Evolutionary conservation across 768 basidiomycete genomes (phyloP), one percentile per base, ranked within the genome.

Genomic region (Flagelloscypha sp.): DNA sequence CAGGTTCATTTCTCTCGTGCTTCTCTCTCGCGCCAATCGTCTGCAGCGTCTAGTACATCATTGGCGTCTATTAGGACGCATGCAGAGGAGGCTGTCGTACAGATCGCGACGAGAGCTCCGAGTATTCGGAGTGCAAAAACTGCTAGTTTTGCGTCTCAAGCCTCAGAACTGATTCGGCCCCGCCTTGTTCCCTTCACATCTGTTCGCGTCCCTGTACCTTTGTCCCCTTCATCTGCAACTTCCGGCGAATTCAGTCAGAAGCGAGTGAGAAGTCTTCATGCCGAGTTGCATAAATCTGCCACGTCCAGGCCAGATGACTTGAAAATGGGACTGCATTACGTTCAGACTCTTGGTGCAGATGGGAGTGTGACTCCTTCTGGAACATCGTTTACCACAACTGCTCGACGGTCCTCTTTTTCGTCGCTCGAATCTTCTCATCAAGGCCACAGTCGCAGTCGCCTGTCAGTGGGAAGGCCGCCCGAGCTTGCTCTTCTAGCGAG

Each of bases 161-260:
- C 49, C 7, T 45, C 44, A 10, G 49, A n/a, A n/a, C n/a, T 45
- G 24, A 50, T 62, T 10, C 68, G 71, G 10, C 79, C 82, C 22
- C 71, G 79, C 21, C 55, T 85, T 20, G 79, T 84, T 22, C 82
- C 78, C 18, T 84, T 86, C 50, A 82, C 76, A 6, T 73, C 72
- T 42, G 67, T 69, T 13, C 74, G 78, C 13, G 79, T 81, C 17
- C 80, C 81, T 13, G 64, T 74, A 2, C 77, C 80, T 16, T 63
- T 66, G 44, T 49, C 69, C 41, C 47, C 67, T 35, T 42, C 49
- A 23, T 46, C 59, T 24, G 47, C 48, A 12, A 44, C 42, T 7
- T 48, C 48, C 34, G 42, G 50, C 25, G 49, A 46, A 15, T 22
- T 43, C 46, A 24, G 46, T 44, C 24, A 42, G 58, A 56, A 49